A percentile compares a stretch with the other conserved stretches of the same genome.
These are phyloP conservation scores for Diddensiella caesifluorescens DNA, from an alignment of 805 yeast genomes.

Conservation along the genomic window DNA sequence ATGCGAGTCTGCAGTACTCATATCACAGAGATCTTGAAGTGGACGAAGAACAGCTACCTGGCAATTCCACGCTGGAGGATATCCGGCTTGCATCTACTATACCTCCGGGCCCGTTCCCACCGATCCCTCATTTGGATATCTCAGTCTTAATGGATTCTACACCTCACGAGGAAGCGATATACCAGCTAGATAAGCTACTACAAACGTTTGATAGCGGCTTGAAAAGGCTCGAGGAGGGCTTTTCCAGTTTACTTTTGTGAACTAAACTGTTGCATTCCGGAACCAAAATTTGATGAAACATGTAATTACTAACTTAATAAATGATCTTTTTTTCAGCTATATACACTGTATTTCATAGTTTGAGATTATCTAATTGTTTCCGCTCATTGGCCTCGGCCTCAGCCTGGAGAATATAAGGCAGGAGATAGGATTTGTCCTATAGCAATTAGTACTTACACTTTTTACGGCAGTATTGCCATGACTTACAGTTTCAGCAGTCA, in stretches of 20 bases:
- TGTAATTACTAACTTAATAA: too few species aligned
- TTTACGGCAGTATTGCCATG: neutral
- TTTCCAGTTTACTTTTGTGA: conserved; percentile 6
- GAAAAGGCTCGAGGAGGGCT: conserved; percentile 16
- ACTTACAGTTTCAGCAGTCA: conserved; percentile 59
- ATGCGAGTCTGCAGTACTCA: neutral
- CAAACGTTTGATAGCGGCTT: conserved; percentile 27
- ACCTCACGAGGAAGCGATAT: conserved; percentile 30
- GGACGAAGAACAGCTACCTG: conserved; percentile 1
- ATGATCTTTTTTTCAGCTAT: too few species aligned
- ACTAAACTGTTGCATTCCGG: neutral
- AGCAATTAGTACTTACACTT: neutral
- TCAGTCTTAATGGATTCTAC: conserved; percentile 35
- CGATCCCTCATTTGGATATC: conserved; percentile 33
- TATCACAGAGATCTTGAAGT: neutral
- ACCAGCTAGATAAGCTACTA: conserved; percentile 32
- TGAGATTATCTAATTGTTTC: conserved; percentile 77
- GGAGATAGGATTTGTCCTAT: conserved; percentile 48
- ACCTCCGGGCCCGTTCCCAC: conserved; percentile 15
- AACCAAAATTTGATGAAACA: too few species aligned
- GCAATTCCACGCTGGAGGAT: conserved; percentile 15
- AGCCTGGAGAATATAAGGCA: conserved; percentile 88
- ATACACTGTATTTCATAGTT: neutral
- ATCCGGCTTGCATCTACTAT: too few species aligned
- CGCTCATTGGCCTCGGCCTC: conserved; percentile 89